Base-by-base conservation (phyloP, 129 eudicot species). In the Chrysanthemum seticuspe region DNA sequence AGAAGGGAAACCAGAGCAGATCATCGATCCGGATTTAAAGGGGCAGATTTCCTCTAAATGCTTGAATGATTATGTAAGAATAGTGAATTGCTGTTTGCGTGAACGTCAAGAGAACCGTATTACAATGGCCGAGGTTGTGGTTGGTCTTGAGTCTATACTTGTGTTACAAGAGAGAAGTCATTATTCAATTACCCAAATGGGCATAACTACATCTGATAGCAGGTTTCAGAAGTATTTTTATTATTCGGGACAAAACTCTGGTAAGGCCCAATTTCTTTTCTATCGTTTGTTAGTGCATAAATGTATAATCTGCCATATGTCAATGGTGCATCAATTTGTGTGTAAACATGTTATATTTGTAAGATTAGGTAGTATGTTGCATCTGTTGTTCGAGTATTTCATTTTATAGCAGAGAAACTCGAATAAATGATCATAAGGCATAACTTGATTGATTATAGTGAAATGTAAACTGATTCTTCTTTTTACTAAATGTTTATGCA, bases 401-500 rank as follows among this genome's bases (percentile, higher is more conserved):
- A 34, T 34, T 29, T 29, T 29, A 29, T 29, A 29, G n/a, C 44
- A 34, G 7, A 34, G 5, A 34, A 34, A 34, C 0, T 34, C 8
- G 1, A 34, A 31, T 0, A 31, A 31, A 5, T 4, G 4, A n/a
- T n/a, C n/a, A n/a, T n/a, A n/a, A n/a, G n/a, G n/a, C n/a, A n/a
- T n/a, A n/a, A n/a, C n/a, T n/a, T n/a, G n/a, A n/a, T n/a, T 23
- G 25, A 23, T 23, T 0, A 23, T 23, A 23, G 25, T 23, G 25
- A 23, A 23, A 23, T 23, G 25, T 23, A 23, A 23, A 23, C 25
- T 15, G n/a, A n/a, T n/a, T n/a, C n/a, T n/a, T n/a, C n/a, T n/a
- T n/a, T n/a, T n/a, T n/a, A n/a, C n/a, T n/a, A 48, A 40, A 14
- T 66, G 58, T 75, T 75, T 58, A 15, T 79, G 73, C 77, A 80